These are phyloP conservation scores for Pseudogymnoascus sp. DNA, from an alignment of 2,329 filamentous ascomycete genomes.

Conservation along the genomic window DNA sequence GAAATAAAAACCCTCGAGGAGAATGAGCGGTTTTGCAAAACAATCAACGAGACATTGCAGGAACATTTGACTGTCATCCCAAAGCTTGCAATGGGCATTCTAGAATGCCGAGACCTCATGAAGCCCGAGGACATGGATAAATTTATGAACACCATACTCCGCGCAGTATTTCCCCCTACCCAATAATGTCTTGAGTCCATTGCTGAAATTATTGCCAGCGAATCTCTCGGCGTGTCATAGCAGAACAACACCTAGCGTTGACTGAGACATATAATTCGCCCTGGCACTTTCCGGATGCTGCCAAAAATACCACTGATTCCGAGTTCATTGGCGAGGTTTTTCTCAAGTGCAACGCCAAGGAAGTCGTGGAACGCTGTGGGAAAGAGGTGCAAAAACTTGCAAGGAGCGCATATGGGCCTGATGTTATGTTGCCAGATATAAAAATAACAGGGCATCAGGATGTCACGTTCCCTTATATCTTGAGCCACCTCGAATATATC, in stretches of 20 bases:
- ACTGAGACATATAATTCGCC: slow-evolving; percentile 89
- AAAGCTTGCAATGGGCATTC: slow-evolving; percentile 84
- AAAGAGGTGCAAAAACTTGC: slow-evolving; percentile 67
- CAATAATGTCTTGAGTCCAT: background rate
- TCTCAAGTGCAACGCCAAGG: slow-evolving; percentile 80
- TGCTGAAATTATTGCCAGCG: slow-evolving; percentile 44
- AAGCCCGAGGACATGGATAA: slow-evolving; percentile 73
- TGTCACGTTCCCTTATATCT: slow-evolving; percentile 91
- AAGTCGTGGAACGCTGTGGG: slow-evolving; percentile 79
- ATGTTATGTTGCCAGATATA: slow-evolving; percentile 69
- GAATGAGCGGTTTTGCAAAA: slow-evolving; percentile 78
- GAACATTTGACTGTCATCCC: slow-evolving; percentile 92
- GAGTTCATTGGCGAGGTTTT: slow-evolving; percentile 97
- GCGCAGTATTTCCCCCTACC: slow-evolving; percentile 56
- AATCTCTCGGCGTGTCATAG: slow-evolving; percentile 92
- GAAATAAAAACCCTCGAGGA: slow-evolving; percentile 82
- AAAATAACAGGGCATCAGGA: slow-evolving; percentile 75
- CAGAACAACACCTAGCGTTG: slow-evolving; percentile 90
- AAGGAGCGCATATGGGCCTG: slow-evolving; percentile 63
- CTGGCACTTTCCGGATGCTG: slow-evolving; percentile 77
- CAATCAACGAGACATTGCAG: slow-evolving; percentile 70
- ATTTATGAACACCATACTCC: slow-evolving; percentile 90
- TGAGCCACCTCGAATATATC: slow-evolving; percentile 94
- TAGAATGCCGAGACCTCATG: slow-evolving; percentile 82
- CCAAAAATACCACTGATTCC: slow-evolving; percentile 48